These are phyloP conservation scores for Trichoderma pleuroti DNA, from an alignment of 2,329 filamentous ascomycete genomes.

Conservation along the genomic window DNA sequence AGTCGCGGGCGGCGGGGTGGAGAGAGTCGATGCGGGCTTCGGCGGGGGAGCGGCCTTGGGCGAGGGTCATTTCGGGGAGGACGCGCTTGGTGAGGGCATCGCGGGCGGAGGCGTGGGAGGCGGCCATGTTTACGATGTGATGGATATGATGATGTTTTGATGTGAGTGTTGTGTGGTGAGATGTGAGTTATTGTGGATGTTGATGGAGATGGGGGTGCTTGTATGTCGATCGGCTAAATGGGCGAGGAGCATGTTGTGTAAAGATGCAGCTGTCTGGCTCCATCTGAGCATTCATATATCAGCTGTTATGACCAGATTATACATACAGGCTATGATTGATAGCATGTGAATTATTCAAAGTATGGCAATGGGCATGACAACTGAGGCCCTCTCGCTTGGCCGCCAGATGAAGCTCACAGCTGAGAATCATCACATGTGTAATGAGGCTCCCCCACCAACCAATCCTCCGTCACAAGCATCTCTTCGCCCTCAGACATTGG, in stretches of 20 bases:
- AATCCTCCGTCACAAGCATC: not conserved
- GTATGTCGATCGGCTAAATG: not conserved
- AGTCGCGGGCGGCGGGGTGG: slow-evolving; percentile 14
- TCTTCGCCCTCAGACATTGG: not conserved
- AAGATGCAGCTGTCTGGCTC: not conserved
- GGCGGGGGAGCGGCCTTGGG: slow-evolving; percentile 14
- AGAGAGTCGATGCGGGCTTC: slow-evolving; percentile 8
- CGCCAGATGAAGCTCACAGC: not conserved
- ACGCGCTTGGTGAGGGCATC: slow-evolving; percentile 25
- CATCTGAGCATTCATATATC: not conserved
- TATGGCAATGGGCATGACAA: not conserved
- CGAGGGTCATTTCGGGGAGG: slow-evolving; percentile 29
- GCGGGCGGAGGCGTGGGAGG: slow-evolving; percentile 19
- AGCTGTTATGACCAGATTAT: not conserved
- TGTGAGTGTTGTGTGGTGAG: not conserved
- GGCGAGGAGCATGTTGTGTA: not conserved
- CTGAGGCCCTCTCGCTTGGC: not conserved
- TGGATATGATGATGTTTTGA: not conserved
- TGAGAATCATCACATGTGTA: not conserved
- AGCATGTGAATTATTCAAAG: not conserved
- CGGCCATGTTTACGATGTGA: not conserved
- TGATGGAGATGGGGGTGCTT: not conserved
- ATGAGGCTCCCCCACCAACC: not conserved
- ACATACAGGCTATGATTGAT: not conserved
- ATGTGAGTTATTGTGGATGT: not conserved